Evolutionary conservation across 768 basidiomycete species (phyloP).

Genomic region (Holtermannia corniformis): DNA sequence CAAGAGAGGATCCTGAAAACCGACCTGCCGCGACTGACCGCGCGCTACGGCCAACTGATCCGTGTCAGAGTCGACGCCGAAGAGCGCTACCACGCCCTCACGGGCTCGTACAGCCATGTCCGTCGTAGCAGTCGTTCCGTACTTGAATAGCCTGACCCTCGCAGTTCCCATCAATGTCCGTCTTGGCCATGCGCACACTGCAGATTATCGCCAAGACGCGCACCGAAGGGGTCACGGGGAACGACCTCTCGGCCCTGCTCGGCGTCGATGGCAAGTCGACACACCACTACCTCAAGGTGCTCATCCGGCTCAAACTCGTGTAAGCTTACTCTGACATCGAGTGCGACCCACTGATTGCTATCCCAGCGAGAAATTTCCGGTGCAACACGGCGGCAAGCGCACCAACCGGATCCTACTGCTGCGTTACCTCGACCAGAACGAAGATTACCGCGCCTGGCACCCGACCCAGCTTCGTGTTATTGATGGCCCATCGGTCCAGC

Average conservation of each 20-base stretch:
- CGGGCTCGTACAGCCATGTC: background rate
- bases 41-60: background rate
- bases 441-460: constrained; percentile 13
- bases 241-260: constrained; percentile 30
- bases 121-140: no score
- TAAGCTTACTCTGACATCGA: constrained; percentile 7
- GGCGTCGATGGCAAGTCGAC: constrained; percentile 27
- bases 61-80: background rate
- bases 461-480: no score
- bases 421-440: constrained; percentile 21
- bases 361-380: constrained; percentile 26
- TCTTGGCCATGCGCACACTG: background rate
- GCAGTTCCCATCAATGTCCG: background rate
- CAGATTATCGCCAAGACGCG: background rate
- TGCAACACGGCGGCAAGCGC: constrained; percentile 15
- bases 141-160: background rate
- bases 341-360: background rate
- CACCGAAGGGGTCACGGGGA: constrained; percentile 25
- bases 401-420: constrained; percentile 30
- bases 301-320: constrained; percentile 20
- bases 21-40: constrained; percentile 9
- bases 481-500: no score
- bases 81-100: background rate
- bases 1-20: constrained; percentile 1
- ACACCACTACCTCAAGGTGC: constrained; percentile 30